phyloP scores from a whole-genome alignment of 306 rosid genomes.

The Fragaria ananassa region DNA sequence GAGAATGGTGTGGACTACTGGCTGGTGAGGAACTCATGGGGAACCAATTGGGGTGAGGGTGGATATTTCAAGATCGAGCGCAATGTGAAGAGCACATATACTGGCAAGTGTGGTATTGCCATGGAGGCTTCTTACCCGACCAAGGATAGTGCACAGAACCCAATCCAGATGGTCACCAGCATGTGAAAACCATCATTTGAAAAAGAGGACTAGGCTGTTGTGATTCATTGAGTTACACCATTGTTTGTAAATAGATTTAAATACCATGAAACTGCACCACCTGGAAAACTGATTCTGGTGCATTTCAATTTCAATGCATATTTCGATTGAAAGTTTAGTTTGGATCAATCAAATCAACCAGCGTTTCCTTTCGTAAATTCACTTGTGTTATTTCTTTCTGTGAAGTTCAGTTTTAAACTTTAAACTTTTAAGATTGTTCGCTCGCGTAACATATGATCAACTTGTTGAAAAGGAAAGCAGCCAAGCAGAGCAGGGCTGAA shows the following conservation, averaged over 20 bases:
- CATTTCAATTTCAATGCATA: constrained; percentile 8
- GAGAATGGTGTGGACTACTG: constrained; percentile 83
- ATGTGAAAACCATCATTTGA: constrained; percentile 30
- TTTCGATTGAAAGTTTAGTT: constrained; percentile 8
- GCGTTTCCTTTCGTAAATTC: not conserved
- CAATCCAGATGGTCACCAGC: constrained; percentile 41
- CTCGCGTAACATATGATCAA: not conserved
- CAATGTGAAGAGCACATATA: constrained; percentile 26
- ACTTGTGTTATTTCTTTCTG: not conserved
- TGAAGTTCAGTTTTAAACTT: not conserved
- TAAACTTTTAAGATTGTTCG: not conserved
- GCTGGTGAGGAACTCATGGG: constrained; percentile 98
- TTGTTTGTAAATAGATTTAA: constrained; percentile 21
- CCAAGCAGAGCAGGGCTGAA: not conserved
- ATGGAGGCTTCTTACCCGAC: constrained; percentile 79
- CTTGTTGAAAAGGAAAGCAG: not conserved
- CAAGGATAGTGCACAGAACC: constrained; percentile 38
- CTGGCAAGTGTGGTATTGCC: constrained; percentile 83
- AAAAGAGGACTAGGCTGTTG: not conserved
- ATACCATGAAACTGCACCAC: constrained; percentile 12
- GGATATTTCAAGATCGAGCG: constrained; percentile 83
- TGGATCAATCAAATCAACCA: not conserved
- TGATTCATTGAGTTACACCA: not conserved
- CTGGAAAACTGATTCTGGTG: not conserved
- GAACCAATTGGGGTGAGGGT: constrained; percentile 75